Evolutionary conservation across 768 basidiomycete species (phyloP).

Genomic region (Kwoniella newhampshirensis): DNA sequence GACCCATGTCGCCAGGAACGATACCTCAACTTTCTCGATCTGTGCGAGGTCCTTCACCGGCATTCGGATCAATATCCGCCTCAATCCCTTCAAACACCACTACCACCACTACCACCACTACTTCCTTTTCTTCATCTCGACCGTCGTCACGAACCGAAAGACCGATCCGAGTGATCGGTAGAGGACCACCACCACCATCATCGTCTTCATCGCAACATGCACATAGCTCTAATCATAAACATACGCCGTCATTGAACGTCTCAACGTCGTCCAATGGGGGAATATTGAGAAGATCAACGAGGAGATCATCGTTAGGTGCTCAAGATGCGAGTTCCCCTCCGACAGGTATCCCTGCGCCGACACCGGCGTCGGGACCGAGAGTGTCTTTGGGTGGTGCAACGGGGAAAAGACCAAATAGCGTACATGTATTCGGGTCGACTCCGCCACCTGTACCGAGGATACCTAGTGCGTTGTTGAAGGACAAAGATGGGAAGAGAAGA

Average conservation of each 20-base stretch:
- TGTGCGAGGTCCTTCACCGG: not conserved
- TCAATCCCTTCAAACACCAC: constrained; percentile 14
- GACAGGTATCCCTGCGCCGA: constrained; percentile 34
- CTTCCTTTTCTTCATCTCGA: constrained; percentile 11
- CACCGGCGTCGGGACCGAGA: not conserved
- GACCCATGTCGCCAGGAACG: constrained; percentile 33
- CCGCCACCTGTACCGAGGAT: constrained; percentile 47
- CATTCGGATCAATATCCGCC: constrained; percentile 32
- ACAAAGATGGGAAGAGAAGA: constrained; percentile 4
- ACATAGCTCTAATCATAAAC: too few species aligned
- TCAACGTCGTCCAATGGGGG: constrained; percentile 1
- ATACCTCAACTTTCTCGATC: constrained; percentile 22
- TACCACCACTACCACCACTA: constrained; percentile 23
- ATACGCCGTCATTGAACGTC: not conserved
- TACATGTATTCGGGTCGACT: constrained; percentile 31
- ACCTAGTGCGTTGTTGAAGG: constrained; percentile 36
- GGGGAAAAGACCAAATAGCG: constrained; percentile 27
- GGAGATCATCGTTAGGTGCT: constrained; percentile 31
- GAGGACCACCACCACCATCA: constrained; percentile 31
- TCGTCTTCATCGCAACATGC: too few species aligned
- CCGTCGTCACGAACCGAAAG: constrained; percentile 8
- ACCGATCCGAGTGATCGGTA: constrained; percentile 17
- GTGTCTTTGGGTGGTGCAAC: constrained; percentile 4
- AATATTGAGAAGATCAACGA: constrained; percentile 10
- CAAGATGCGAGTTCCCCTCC: constrained; percentile 16